Evolutionary conservation across 83 land plant genomes (phyloP), one percentile per base, ranked within the genome.

Genomic region (Picea abies): DNA sequence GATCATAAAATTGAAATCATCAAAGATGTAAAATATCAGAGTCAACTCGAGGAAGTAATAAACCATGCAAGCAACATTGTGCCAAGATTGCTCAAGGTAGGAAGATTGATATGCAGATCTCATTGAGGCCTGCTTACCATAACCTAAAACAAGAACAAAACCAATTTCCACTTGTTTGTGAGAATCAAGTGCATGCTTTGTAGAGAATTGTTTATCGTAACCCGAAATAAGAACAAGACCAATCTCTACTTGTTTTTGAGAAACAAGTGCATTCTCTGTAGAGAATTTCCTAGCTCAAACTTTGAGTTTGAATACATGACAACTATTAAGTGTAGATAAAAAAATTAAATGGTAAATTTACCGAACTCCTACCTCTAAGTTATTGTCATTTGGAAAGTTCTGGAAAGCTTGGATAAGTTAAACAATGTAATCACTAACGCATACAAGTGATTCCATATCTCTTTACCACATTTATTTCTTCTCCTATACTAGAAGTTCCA

Each of bases 371-470:
- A 91, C 94, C 94, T 94, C 96, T 26, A 89, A 84, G 20, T 83
- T 88, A 79, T 72, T 87, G 23, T 94, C 96, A 89, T 93, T 94
- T 3, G 93, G 91, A 75, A 90, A 88, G 20, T 82, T 86, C 44
- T 92, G 97, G 79, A 85, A 82, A 2, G 92, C 84, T 37, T 94
- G 97, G 15, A 91, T 87, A 2, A 94, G 84, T 83, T 94, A 94
- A 12, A 94, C 94, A 64, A 94, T 94, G 47, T 91, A 90, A 83
- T 96, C 98, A 78, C 97, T 92, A 2, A 96, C 93, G 47, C 93
- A 92, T 26, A 96, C 81, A 44, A 96, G 90, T 83, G 94, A 96
- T 60, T 89, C 86, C 97, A 95, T 96, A 84, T 96, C 99, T 82
- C 97, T 90, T 63, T 86, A 87, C 99, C 99, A 96, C 92, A 89